Evolutionary conservation across 1,139 yeast species (phyloP).

Genomic region (Saccharomycopsis hybrid): DNA sequence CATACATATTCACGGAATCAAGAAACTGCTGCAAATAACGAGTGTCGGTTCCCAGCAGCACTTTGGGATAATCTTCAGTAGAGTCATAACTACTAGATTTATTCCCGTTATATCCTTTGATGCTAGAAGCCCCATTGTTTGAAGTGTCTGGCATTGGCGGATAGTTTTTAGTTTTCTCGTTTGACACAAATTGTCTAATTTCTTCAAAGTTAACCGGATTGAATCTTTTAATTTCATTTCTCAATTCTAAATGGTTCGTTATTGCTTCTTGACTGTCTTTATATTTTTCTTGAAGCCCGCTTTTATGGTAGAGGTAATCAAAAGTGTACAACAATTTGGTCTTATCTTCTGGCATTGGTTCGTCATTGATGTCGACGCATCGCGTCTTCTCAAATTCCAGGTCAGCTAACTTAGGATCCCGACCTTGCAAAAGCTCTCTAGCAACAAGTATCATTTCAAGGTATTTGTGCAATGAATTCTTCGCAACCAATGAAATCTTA

Average conservation of each 20-base stretch:
- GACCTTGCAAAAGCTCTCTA: too few species aligned
- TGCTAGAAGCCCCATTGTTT: too few species aligned
- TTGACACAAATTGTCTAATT: too few species aligned
- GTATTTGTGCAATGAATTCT: too few species aligned
- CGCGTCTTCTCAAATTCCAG: too few species aligned
- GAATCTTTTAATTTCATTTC: conserved; percentile 34
- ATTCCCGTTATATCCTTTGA: too few species aligned
- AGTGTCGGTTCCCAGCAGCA: too few species aligned
- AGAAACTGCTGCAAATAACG: conserved; percentile 5
- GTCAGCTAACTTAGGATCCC: too few species aligned
- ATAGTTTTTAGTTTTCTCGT: too few species aligned
- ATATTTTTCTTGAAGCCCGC: conserved; percentile 33
- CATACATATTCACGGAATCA: conserved; percentile 14
- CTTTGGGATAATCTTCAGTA: conserved; percentile 3
- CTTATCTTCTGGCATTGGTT: background rate
- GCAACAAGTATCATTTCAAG: background rate
- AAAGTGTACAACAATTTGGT: conserved; percentile 25
- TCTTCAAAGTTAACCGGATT: conserved; percentile 23
- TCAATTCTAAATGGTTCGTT: conserved; percentile 40
- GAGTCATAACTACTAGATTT: too few species aligned
- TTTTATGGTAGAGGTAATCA: conserved; percentile 28
- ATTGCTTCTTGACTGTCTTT: conserved; percentile 27
- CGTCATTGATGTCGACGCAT: too few species aligned
- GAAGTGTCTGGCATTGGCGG: conserved; percentile 31
- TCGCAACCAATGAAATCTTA: too few species aligned